Base-by-base conservation (phyloP, 148 eudicot genomes). In the Gaultheria prostrata region DNA sequence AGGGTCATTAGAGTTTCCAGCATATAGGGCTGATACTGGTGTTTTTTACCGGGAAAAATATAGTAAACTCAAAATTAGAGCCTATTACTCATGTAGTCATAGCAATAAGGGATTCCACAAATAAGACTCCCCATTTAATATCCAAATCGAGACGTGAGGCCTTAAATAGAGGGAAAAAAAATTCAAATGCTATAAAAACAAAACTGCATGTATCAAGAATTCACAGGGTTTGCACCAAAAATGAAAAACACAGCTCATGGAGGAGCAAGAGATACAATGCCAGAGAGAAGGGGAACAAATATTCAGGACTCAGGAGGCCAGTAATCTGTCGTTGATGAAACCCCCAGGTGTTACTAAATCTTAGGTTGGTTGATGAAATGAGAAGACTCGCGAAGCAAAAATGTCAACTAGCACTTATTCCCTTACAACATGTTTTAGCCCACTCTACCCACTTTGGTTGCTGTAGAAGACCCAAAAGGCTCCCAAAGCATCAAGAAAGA, bases 401-500 rank as follows among this genome's bases (percentile, higher is more conserved):
- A 28, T 53, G 26, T 32, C 67, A 18, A 78, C 45, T 18, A 78
- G 46, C 46, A 54, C 69, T 80, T 76, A 77, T 18, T 59, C 72
- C 74, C 56, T 81, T 32, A 79, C 53, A 76, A 46, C 69, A 77
- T 82, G 35, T 65, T 65, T 61, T 74, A 71, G 79, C 74, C 49
- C 79, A 65, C 76, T 32, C 61, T 5, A 24, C 53, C 79, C 70
- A 46, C 82, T 80, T 81, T 54, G 78, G 78, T 80, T 83, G 43
- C 70, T 77, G 84, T 83, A 63, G 92, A 90, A 75, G 95, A 88
- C 28, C 92, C 92, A n/a, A 71, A 93, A 85, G 35, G 90, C 94
- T 86, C 98, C 98, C 84, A 97, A 79, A 84, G 99, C 93, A 80
- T 94, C 98, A 63, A 95, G 85, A 67, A 95, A 95, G 81, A 91